Percentiles rank a stretch among this genome's conserved stretches.
phyloP scores from a whole-genome alignment of 2,329 filamentous ascomycete genomes.

The Exophiala spinifera region DNA sequence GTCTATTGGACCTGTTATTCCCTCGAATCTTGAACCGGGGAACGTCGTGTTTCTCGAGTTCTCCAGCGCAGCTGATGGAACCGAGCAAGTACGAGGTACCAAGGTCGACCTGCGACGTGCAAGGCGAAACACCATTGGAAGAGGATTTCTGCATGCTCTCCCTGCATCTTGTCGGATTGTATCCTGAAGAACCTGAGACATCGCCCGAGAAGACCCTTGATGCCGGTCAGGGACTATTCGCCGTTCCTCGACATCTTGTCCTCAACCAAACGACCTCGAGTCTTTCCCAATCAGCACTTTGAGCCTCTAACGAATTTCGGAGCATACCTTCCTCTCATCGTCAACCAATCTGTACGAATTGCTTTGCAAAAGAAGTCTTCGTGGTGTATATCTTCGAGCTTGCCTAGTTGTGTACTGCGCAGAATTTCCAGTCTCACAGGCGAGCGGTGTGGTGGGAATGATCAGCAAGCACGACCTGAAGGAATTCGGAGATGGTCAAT shows the following conservation, averaged over 20 bases:
- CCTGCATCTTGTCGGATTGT: conserved; percentile 7
- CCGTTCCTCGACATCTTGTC: conserved; percentile 68
- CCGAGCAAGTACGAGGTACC: conserved; percentile 53
- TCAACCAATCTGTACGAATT: conserved; percentile 79
- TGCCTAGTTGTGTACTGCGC: conserved; percentile 76
- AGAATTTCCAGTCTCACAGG: conserved; percentile 71
- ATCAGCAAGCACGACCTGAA: conserved; percentile 70
- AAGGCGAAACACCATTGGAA: conserved; percentile 53
- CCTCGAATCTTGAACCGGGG: conserved; percentile 37
- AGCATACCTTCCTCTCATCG: conserved; percentile 61
- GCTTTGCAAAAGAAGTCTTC: conserved; percentile 57
- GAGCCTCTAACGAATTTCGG: conserved; percentile 51
- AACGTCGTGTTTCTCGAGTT: conserved; percentile 56
- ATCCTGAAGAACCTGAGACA: conserved; percentile 14
- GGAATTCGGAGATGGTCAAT: conserved; percentile 61
- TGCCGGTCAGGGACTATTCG: conserved; percentile 75
- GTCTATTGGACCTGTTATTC: not conserved
- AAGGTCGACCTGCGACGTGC: conserved; percentile 56
- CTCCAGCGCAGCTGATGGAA: conserved; percentile 51
- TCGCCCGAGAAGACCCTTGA: conserved; percentile 66
- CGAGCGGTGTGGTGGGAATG: conserved; percentile 70
- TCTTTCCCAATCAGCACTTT: conserved; percentile 56
- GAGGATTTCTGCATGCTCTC: conserved; percentile 45
- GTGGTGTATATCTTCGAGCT: conserved; percentile 75
- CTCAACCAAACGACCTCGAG: conserved; percentile 71